phyloP scores from a whole-genome alignment of 805 yeast genomes.

The Grigorovia jiainica region DNA sequence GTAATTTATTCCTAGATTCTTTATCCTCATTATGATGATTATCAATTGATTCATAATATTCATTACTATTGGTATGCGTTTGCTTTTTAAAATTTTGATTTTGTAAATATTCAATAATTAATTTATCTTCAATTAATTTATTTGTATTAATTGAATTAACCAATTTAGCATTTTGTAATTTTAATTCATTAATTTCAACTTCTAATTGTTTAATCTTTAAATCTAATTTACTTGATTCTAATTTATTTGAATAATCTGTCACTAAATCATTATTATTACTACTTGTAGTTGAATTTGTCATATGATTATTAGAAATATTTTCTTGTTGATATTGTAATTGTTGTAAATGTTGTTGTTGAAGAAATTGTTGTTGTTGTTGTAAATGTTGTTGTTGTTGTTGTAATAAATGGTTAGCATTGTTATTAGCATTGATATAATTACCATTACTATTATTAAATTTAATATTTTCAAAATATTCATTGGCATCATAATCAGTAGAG shows the following conservation, averaged over 20 bases:
- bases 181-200: conserved; percentile 25
- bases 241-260: conserved; percentile 1
- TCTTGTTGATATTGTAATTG: not conserved
- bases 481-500: conserved; percentile 21
- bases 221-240: conserved; percentile 11
- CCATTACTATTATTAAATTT: not conserved
- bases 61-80: conserved; percentile 2
- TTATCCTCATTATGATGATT: conserved; percentile 2
- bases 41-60: conserved; percentile 5
- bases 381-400: conserved; percentile 1
- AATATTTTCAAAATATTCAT: not conserved
- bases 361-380: not conserved
- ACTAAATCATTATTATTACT: not conserved
- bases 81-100: not conserved
- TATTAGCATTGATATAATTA: too few species aligned
- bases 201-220: conserved; percentile 27
- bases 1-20: conserved; percentile 20
- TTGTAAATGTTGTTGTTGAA: not conserved
- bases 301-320: not conserved
- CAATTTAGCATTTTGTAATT: conserved; percentile 26
- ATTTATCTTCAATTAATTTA: conserved; percentile 19
- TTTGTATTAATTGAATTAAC: conserved; percentile 22
- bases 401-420: conserved; percentile 3
- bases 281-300: too few species aligned
- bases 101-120: conserved; percentile 7